These are phyloP conservation scores for Pichia pseudocactophila DNA, from an alignment of 805 yeast genomes.

Conservation along the genomic window DNA sequence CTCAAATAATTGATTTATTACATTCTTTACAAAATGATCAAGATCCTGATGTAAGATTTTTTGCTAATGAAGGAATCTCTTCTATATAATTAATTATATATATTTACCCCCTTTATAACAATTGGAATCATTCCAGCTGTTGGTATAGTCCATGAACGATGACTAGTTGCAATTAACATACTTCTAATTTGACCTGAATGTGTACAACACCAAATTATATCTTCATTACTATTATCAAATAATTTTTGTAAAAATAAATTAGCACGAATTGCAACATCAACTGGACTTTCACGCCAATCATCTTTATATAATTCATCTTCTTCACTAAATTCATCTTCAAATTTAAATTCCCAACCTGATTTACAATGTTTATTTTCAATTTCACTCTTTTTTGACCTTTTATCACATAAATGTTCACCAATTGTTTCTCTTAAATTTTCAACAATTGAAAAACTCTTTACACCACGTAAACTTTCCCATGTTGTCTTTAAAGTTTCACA, in stretches of 20 bases:
- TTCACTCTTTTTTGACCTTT: conserved; percentile 35
- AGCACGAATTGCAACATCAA: conserved; percentile 43
- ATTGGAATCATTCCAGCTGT: conserved; percentile 62
- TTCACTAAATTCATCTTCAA: conserved; percentile 38
- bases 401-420: conserved; percentile 54
- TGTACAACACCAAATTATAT: conserved; percentile 41
- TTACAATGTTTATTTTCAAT: conserved; percentile 30
- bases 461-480: conserved; percentile 33
- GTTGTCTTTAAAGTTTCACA: conserved; percentile 47
- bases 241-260: conserved; percentile 36
- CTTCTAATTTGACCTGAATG: conserved; percentile 55
- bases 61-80: conserved; percentile 48
- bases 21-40: conserved; percentile 49
- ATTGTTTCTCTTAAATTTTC: conserved; percentile 54
- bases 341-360: conserved; percentile 32
- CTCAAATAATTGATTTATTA: too few species aligned
- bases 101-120: conserved; percentile 38
- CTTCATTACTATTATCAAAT: conserved; percentile 27
- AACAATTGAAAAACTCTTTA: conserved; percentile 23
- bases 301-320: conserved; percentile 39
- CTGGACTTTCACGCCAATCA: conserved; percentile 39
- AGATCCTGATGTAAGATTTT: conserved; percentile 86
- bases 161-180: conserved; percentile 41
- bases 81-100: conserved; percentile 1
- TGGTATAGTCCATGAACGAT: conserved; percentile 48